Conservation (phyloP, 768 basidiomycete genomes). For the Tricholoma furcatifolium region DNA sequence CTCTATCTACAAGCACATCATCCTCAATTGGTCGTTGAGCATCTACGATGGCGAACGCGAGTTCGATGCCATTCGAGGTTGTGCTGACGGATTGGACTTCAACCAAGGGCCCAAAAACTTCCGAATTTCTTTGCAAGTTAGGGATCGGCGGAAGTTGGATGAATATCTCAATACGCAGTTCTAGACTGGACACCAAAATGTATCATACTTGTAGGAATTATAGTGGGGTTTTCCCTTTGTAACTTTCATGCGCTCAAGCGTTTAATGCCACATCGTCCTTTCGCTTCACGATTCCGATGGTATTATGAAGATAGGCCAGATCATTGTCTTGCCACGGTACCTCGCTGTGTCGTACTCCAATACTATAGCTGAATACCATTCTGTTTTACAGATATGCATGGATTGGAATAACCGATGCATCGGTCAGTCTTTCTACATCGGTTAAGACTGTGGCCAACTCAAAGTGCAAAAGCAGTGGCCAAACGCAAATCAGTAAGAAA, state of each 20-base stretch:
- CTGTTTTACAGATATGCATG: too few species aligned
- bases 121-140: constrained; percentile 8
- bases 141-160: constrained; percentile 13
- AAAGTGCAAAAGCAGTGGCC: too few species aligned
- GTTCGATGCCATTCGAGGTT: constrained; percentile 15
- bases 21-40: constrained; percentile 11
- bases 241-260: neutral
- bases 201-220: neutral
- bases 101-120: constrained; percentile 15
- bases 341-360: too few species aligned
- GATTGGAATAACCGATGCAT: too few species aligned
- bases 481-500: too few species aligned
- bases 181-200: neutral
- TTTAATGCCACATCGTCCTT: neutral
- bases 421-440: too few species aligned
- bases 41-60: constrained; percentile 15
- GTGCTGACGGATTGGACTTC: constrained; percentile 13
- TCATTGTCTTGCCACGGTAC: too few species aligned
- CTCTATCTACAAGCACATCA: constrained; percentile 13
- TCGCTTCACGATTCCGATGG: too few species aligned
- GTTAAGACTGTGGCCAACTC: too few species aligned
- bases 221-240: neutral
- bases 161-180: constrained; percentile 9
- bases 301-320: too few species aligned
- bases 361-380: too few species aligned